Evolutionary conservation across 2,329 filamentous ascomycete species (phyloP), one percentile per base, ranked within the genome.

Genomic region (Penicillium sp.): DNA sequence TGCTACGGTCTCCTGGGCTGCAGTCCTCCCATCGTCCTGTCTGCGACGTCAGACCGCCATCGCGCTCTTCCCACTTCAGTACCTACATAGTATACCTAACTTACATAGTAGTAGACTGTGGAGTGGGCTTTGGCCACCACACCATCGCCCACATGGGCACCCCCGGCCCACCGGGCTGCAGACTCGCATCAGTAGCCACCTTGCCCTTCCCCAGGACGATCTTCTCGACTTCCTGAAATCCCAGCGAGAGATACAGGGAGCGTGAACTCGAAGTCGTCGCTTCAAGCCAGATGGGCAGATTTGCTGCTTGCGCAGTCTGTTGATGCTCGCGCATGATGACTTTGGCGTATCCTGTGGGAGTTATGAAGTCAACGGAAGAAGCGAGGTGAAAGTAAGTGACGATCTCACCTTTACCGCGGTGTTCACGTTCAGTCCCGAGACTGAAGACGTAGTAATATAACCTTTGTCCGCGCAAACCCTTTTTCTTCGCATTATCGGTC

Each of bases 201-300:
- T 61, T 61, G 5, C 54, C 53, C 18, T 60, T 58, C 1, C 59
- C 59, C 5, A 62, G 49, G 4, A 49, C 30, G 14, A 62, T 54
- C 30, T 57, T 33, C 8, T 62, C 58, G 8, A 61, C 33, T n/a
- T 58, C 58, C 28, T 60, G 19, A 16, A 62, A 62, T 13, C 55
- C 59, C 36, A 62, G 28, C 7, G 54, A 60, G 14, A 61, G 46
- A 34, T 62, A 62, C 1, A 62, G 46, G 14, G 44, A 41, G 2
- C 57, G 55, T 0, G 59, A 61, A 16, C 33, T 27, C 10, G 50
- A 27, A 12, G 48, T 58, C 2, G 59, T 61, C 11, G 59, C 59
- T 41, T 62, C 59, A 3, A 62, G 57, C 58, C 58, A 62, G 14
- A 62, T 62, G 0, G 59, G 59, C 4, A 60, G 42, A 13, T 60